Evolutionary conservation across 31 red algal genomes (phyloP).

Genomic region (Asparagopsis taxiformis): DNA sequence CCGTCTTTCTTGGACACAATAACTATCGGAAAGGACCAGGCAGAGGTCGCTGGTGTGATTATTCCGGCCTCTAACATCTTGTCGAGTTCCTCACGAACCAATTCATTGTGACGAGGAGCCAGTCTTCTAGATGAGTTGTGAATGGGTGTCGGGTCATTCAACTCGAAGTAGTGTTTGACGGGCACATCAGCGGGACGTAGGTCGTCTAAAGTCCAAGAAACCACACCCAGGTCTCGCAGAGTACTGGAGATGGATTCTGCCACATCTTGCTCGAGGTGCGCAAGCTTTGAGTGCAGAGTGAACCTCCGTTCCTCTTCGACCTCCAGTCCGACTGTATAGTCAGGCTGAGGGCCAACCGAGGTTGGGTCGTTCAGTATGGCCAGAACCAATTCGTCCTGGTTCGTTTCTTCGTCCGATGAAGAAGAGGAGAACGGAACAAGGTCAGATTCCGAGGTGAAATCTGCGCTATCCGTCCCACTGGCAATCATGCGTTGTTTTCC

Average conservation of each 20-base stretch:
- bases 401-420: neutral
- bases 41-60: constrained; percentile 1
- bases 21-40: constrained; percentile 37
- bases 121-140: neutral
- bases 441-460: neutral
- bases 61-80: constrained; percentile 10
- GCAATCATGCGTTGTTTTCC: neutral
- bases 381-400: neutral
- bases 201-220: neutral
- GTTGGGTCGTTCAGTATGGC: neutral
- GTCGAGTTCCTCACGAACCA: constrained; percentile 15
- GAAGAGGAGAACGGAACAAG: neutral
- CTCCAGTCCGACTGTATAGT: neutral
- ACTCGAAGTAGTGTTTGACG: constrained; percentile 22
- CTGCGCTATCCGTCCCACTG: neutral
- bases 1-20: constrained; percentile 21
- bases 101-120: constrained; percentile 4
- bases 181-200: neutral
- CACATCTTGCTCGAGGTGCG: neutral
- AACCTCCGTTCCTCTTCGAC: neutral
- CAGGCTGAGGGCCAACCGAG: neutral
- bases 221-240: neutral
- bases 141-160: constrained; percentile 1
- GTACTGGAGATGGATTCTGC: neutral
- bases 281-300: neutral